Base-by-base conservation (phyloP, 2,329 filamentous ascomycete genomes). In the Ilyonectria robusta region DNA sequence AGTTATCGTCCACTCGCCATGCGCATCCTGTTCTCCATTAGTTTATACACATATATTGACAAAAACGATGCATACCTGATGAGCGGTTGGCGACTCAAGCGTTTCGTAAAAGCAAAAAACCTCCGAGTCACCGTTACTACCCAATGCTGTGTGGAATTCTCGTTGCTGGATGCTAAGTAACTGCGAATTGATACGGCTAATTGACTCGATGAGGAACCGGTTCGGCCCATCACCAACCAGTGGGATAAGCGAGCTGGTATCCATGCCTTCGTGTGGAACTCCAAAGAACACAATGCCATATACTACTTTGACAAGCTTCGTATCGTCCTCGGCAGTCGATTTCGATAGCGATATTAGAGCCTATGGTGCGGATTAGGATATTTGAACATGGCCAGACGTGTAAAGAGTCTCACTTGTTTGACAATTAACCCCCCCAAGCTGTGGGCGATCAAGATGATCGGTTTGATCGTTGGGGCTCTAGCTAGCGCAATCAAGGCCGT, bases 51-150 rank as follows among this genome's bases (percentile, higher is more conserved):
- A n/a, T 19, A 23, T 19, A 56, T 5, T 5, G n/a, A 13, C n/a
- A 40, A n/a, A n/a, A 17, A 23, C 9, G 17, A 26, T 35, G 29
- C 54, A 54, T 67, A 71, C 72, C 57, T 68, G 50, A 59, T 65
- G 53, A 69, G 70, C 72, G 26, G 72, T 76, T 21, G 66, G 73
- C 19, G 73, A 76, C 37, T 62, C 15, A 9, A 53, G n/a, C 1
- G 74, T 76, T 62, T 77, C 72, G 56, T 73, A 76, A 54, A 75
- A 76, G 55, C 69, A 76, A 37, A 72, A 29, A n/a, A 76, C 55
- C 62, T 73, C 65, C 10, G 64, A 65, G 8, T 66, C 40, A 6
- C 66, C 66, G 46, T 68, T 51, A 8, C n/a, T 21, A 3, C 66
- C 66, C 13, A 75, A 17, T 7, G 68, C 63, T 7, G 29, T 19